Evolutionary conservation across 2,329 filamentous ascomycete species (phyloP).

Genomic region (Epichloe typhina): DNA sequence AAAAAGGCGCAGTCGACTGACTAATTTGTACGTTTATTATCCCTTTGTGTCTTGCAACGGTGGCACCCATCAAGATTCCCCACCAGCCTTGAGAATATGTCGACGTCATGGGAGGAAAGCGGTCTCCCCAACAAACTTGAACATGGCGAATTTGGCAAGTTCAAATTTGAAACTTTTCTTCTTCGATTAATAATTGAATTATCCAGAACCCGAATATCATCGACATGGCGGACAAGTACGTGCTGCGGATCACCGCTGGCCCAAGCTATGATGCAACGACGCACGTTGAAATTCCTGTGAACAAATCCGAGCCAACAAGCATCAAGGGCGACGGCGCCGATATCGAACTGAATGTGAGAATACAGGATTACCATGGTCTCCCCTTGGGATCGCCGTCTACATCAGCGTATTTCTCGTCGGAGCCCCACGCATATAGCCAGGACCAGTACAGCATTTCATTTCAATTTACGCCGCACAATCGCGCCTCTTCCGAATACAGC

Average conservation of each 20-base stretch:
- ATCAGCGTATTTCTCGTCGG: slow-evolving; percentile 63
- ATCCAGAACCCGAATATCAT: background rate
- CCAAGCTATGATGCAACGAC: slow-evolving; percentile 57
- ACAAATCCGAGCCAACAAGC: slow-evolving; percentile 46
- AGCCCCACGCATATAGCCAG: slow-evolving; percentile 48
- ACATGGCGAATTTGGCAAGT: too few relatives aligned
- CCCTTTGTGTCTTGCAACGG: background rate
- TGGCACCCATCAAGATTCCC: background rate
- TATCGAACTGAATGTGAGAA: slow-evolving; percentile 58
- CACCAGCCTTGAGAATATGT: background rate
- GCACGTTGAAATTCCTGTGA: slow-evolving; percentile 67
- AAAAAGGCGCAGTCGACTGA: too few relatives aligned
- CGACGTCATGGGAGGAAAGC: background rate
- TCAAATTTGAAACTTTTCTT: too few relatives aligned
- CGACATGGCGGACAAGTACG: slow-evolving; percentile 56
- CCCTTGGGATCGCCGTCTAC: slow-evolving; percentile 58
- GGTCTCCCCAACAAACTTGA: background rate
- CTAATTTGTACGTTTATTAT: too few relatives aligned
- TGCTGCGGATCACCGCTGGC: slow-evolving; percentile 72
- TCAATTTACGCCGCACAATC: slow-evolving; percentile 56
- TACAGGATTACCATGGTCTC: slow-evolving; percentile 57
- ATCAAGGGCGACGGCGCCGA: slow-evolving; percentile 53
- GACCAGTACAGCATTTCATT: slow-evolving; percentile 83
- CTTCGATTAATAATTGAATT: background rate
- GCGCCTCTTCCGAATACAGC: slow-evolving; percentile 5